These are phyloP conservation scores for Ophiocordyceps sinensis DNA, from an alignment of 2,329 filamentous ascomycete species.

Conservation along the genomic window DNA sequence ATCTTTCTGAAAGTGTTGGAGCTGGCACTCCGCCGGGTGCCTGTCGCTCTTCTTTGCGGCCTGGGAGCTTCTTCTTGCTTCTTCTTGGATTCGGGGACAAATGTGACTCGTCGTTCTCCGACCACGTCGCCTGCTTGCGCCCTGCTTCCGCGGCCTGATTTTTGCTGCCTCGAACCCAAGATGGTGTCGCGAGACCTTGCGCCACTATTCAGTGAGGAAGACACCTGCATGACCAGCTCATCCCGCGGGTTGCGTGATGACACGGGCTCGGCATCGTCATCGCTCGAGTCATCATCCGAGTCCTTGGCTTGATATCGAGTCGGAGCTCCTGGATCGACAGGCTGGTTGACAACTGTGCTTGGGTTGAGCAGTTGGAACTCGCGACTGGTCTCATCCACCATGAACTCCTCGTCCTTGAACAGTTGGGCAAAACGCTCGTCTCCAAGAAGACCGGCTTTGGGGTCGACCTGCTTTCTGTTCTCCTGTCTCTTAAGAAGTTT, in stretches of 20 bases:
- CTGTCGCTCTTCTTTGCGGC: conserved; percentile 18
- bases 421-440: conserved; percentile 79
- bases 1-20: conserved; percentile 59
- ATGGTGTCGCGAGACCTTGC: conserved; percentile 40
- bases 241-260: conserved; percentile 14
- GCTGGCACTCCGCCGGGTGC: conserved; percentile 55
- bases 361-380: conserved; percentile 87
- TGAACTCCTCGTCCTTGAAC: conserved; percentile 88
- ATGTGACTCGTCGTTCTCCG: conserved; percentile 57
- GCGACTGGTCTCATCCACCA: conserved; percentile 73
- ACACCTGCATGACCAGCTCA: conserved; percentile 50
- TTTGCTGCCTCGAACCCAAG: conserved; percentile 41
- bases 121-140: conserved; percentile 32
- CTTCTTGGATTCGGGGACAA: conserved; percentile 46
- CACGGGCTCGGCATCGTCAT: conserved; percentile 17
- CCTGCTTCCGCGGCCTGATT: conserved; percentile 31
- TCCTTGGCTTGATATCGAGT: conserved; percentile 23
- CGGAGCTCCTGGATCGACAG: conserved; percentile 18
- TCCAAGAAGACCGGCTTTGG: conserved; percentile 52
- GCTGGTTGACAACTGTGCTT: conserved; percentile 46
- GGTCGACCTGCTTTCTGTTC: conserved; percentile 41
- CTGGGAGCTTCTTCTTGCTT: conserved; percentile 26
- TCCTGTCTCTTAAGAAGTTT: conserved; percentile 55
- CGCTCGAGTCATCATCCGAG: conserved; percentile 29
- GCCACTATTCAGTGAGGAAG: conserved; percentile 49